These are phyloP conservation scores for Penicillium sp. DNA, from an alignment of 2,329 filamentous ascomycete genomes.

Conservation along the genomic window DNA sequence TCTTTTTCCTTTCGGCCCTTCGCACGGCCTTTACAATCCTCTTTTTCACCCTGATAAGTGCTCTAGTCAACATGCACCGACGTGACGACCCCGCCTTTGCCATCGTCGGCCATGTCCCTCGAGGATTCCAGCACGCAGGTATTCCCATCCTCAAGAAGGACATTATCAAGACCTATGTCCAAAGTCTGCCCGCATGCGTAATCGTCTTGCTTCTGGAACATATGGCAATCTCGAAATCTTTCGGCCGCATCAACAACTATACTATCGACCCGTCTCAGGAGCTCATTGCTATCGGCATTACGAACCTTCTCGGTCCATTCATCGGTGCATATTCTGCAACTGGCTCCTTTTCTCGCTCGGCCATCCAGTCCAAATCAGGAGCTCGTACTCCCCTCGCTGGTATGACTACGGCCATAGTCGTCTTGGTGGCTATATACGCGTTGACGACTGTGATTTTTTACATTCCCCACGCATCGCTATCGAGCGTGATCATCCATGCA, in stretches of 20 bases:
- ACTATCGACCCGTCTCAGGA: slow-evolving; percentile 89
- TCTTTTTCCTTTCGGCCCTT: slow-evolving; percentile 85
- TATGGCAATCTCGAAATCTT: slow-evolving; percentile 91
- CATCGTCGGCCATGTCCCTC: slow-evolving; percentile 68
- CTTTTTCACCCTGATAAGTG: slow-evolving; percentile 82
- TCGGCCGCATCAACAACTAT: slow-evolving; percentile 89
- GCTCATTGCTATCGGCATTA: slow-evolving; percentile 85
- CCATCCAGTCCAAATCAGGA: slow-evolving; percentile 90
- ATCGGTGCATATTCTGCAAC: slow-evolving; percentile 84
- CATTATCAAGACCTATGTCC: slow-evolving; percentile 62
- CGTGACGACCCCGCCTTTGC: slow-evolving; percentile 60
- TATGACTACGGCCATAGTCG: slow-evolving; percentile 74
- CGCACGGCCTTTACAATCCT: slow-evolving; percentile 83
- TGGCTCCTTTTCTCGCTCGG: slow-evolving; percentile 86
- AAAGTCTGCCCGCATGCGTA: slow-evolving; percentile 71
- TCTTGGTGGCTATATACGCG: slow-evolving; percentile 80
- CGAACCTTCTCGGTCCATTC: slow-evolving; percentile 81
- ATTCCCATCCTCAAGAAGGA: slow-evolving; percentile 61
- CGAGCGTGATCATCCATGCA: slow-evolving; percentile 88
- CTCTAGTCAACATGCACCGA: slow-evolving; percentile 66
- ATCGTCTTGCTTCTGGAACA: slow-evolving; percentile 91
- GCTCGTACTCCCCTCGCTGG: slow-evolving; percentile 84
- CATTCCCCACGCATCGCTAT: slow-evolving; percentile 71
- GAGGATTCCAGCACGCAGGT: slow-evolving; percentile 73
- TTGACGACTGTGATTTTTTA: slow-evolving; percentile 83